Evolutionary conservation across 169 alveolate genomes (phyloP).

Genomic region (Besnoitia besnoiti): DNA sequence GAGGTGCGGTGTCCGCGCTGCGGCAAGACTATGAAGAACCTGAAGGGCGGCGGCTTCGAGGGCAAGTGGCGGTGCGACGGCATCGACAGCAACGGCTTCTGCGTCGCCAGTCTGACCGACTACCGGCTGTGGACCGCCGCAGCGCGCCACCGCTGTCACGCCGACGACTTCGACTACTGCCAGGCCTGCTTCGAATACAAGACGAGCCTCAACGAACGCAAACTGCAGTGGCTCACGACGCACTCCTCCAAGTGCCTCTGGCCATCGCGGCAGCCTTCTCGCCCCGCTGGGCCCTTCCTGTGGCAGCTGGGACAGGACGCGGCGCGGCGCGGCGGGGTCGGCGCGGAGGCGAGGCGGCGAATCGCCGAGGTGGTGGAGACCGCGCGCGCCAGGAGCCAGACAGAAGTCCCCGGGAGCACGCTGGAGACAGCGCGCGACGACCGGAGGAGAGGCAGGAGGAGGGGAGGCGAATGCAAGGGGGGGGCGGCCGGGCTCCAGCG

Average conservation of each 20-base stretch:
- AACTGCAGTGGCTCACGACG: neutral
- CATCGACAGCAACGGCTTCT: slow-evolving; percentile 28
- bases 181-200: slow-evolving; percentile 53
- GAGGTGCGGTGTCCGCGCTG: slow-evolving; percentile 58
- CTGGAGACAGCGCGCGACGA: neutral
- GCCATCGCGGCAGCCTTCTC: slow-evolving; percentile 23
- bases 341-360: neutral
- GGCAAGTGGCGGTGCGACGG: slow-evolving; percentile 71
- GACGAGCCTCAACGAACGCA: slow-evolving; percentile 44
- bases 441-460: neutral
- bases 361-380: neutral
- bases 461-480: neutral
- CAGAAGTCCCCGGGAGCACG: neutral
- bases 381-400: no score
- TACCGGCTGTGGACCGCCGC: slow-evolving; percentile 56
- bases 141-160: slow-evolving; percentile 52
- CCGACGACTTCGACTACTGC: slow-evolving; percentile 64
- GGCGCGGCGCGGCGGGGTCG: neutral
- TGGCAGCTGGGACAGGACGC: neutral
- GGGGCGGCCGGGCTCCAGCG: neutral
- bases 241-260: slow-evolving; percentile 10
- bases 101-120: slow-evolving; percentile 62
- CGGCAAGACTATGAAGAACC: slow-evolving; percentile 27
- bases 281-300: slow-evolving; percentile 32
- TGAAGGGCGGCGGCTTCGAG: neutral